Base-by-base conservation (phyloP, 2,329 filamentous ascomycete species). In the Oidium heveae region DNA sequence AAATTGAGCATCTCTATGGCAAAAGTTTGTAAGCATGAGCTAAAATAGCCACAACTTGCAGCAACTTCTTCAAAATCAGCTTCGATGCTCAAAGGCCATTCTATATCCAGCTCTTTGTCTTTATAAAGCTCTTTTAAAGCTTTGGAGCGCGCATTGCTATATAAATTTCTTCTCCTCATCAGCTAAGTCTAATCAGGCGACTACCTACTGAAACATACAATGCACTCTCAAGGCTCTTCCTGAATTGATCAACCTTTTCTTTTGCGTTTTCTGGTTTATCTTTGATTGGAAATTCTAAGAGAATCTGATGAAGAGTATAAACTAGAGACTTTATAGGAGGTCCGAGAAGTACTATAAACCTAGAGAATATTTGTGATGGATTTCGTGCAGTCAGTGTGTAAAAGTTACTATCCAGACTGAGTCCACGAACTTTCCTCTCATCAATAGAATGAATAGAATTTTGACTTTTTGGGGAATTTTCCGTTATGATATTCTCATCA, bases 11-110 rank as follows among this genome's bases (percentile, higher is more conserved):
- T 84, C 63, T 95, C 87, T 64, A 94, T 85, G 0, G 86, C 88
- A 63, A 96, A 89, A 60, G 91, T 84, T 58, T 91, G 77, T 28
- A 98, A 71, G 46, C 84, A 93, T 65, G 91, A 95, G 64, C 85
- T 89, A 64, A 96, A 98, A 67, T 96, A 88, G 0, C 91, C 89
- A 63, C 91, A 98, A 55, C 88, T 93, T n/a, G 91, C 89, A 43
- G 89, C 88, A 12, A 96, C 88, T 67, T 98, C 91, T 66, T 98
- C 91, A 56, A 94, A 87, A 66, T 96, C 91, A 2, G 89, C 91
- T 63, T 93, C 82, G 9, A 89, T 75, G 58, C 83, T 82, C 54
- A 86, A 74, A 0, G 82, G 80, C 44, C 79, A 75, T 2, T 79
- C 71, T 56, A 77, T 77, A 12, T 77, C 77, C 41, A 87, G 72